Conservation (phyloP, 2,329 filamentous ascomycete species). For the Immersiporthe knoxdaviesiana region DNA sequence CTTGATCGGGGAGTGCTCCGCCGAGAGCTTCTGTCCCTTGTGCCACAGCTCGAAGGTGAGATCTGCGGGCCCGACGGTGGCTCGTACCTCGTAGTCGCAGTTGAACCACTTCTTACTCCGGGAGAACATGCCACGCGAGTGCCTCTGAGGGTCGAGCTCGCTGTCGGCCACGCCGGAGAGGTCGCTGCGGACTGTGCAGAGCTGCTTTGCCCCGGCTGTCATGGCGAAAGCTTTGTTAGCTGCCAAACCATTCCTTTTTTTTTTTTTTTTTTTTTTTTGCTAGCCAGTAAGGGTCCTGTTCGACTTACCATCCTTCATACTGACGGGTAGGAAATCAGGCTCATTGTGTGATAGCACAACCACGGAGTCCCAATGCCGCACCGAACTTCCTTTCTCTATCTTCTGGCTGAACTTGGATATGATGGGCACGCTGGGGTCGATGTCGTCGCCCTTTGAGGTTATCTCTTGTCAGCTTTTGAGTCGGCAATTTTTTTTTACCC, state of each 20-base stretch:
- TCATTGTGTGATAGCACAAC: slow-evolving; percentile 47
- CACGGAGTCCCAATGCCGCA: slow-evolving; percentile 43
- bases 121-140: slow-evolving; percentile 40
- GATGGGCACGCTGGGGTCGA: slow-evolving; percentile 42
- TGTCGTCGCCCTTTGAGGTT: slow-evolving; percentile 44
- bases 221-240: neutral
- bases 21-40: slow-evolving; percentile 43
- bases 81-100: slow-evolving; percentile 54
- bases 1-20: slow-evolving; percentile 43
- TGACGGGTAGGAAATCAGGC: slow-evolving; percentile 41
- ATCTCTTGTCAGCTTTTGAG: slow-evolving; percentile 45
- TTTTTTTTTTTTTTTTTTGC: neutral
- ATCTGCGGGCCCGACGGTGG: slow-evolving; percentile 59
- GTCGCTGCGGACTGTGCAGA: slow-evolving; percentile 47
- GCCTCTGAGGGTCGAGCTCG: slow-evolving; percentile 44
- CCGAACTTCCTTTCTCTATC: slow-evolving; percentile 39
- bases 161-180: slow-evolving; percentile 44
- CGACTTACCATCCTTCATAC: slow-evolving; percentile 42
- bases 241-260: neutral
- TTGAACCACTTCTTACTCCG: slow-evolving; percentile 44
- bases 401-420: slow-evolving; percentile 41
- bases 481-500: neutral
- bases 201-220: slow-evolving; percentile 42
- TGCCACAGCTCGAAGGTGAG: slow-evolving; percentile 51
- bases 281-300: too few relatives aligned